Percentiles rank a stretch among this genome's conserved stretches.
phyloP scores from a whole-genome alignment of 2,329 filamentous ascomycete genomes.

The Aspergillus sp. region DNA sequence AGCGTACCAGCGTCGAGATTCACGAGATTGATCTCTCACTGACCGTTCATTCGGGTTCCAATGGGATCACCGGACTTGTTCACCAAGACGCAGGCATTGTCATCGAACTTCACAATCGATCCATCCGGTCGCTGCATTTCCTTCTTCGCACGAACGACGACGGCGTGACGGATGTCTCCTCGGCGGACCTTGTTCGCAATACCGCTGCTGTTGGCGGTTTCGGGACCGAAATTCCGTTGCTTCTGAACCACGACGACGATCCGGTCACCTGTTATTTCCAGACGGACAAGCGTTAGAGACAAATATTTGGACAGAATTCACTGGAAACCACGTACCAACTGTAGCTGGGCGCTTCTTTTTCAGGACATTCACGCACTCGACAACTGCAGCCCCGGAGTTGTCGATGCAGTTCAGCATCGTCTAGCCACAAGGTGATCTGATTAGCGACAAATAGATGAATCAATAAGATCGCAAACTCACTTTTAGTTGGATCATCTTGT shows the following conservation, averaged over 20 bases:
- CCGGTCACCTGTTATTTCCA: conserved; percentile 67
- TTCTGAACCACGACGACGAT: conserved; percentile 98
- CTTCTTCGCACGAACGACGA: conserved; percentile 89
- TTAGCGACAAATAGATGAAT: neutral
- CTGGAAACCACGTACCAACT: conserved; percentile 64
- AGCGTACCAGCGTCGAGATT: neutral
- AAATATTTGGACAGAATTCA: too few species aligned
- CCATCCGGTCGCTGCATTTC: conserved; percentile 84
- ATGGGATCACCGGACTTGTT: conserved; percentile 97
- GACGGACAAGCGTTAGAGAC: too few species aligned
- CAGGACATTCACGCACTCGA: conserved; percentile 92
- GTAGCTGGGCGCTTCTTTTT: conserved; percentile 81
- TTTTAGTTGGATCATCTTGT: conserved; percentile 90
- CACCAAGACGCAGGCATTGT: conserved; percentile 96
- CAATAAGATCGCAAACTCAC: conserved; percentile 31
- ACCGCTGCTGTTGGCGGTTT: conserved; percentile 68
- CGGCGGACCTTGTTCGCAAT: conserved; percentile 91
- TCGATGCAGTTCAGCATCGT: conserved; percentile 99
- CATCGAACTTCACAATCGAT: conserved; percentile 87
- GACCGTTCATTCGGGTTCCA: conserved; percentile 81
- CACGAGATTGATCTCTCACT: conserved; percentile 21
- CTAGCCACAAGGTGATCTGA: conserved; percentile 45
- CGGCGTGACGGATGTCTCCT: conserved; percentile 93
- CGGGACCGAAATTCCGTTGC: conserved; percentile 73
- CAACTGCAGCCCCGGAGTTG: conserved; percentile 95